These are phyloP conservation scores for Penicillium paradoxum DNA, from an alignment of 495 filamentous ascomycete species.

Conservation along the genomic window DNA sequence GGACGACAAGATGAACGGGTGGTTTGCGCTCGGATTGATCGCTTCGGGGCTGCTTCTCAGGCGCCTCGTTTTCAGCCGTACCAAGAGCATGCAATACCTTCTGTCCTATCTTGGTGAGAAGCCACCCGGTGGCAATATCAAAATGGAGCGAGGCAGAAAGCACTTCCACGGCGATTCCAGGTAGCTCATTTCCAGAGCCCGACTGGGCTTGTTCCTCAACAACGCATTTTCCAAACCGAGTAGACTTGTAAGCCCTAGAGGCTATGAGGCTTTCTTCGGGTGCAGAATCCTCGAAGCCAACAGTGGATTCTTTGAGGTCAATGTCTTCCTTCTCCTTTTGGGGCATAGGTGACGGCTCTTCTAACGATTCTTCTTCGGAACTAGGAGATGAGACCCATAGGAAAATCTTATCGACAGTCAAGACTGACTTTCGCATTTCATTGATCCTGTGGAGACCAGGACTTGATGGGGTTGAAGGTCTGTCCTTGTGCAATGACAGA, in stretches of 20 bases:
- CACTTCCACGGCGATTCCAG: slow-evolving; percentile 50
- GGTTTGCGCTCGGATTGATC: slow-evolving; percentile 17
- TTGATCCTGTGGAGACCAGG: slow-evolving; percentile 16
- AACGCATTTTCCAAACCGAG: slow-evolving; percentile 17
- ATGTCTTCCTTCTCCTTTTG: slow-evolving; percentile 10
- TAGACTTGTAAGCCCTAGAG: slow-evolving; percentile 24
- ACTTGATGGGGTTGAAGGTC: slow-evolving; percentile 16
- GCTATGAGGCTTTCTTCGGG: slow-evolving; percentile 28
- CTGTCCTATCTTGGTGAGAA: slow-evolving; percentile 57
- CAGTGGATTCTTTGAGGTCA: slow-evolving; percentile 22
- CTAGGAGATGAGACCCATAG: slow-evolving; percentile 33
- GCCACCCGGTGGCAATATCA: slow-evolving; percentile 64
- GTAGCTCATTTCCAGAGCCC: not conserved
- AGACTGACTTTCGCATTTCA: slow-evolving; percentile 32
- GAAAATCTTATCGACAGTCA: slow-evolving; percentile 31
- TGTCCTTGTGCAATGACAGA: slow-evolving; percentile 15
- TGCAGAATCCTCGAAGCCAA: slow-evolving; percentile 16
- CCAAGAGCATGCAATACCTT: slow-evolving; percentile 44
- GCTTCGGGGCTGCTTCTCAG: not conserved
- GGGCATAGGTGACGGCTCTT: slow-evolving; percentile 2
- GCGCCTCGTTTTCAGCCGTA: slow-evolving; percentile 8
- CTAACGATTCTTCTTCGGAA: slow-evolving; percentile 5
- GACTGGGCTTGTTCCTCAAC: slow-evolving; percentile 13
- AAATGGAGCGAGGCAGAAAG: slow-evolving; percentile 54
- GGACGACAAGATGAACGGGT: slow-evolving; percentile 47